Percentiles rank a stretch among this genome's conserved stretches.
phyloP scores from a whole-genome alignment of 805 yeast species.

The Phaffomyces antillensis region DNA sequence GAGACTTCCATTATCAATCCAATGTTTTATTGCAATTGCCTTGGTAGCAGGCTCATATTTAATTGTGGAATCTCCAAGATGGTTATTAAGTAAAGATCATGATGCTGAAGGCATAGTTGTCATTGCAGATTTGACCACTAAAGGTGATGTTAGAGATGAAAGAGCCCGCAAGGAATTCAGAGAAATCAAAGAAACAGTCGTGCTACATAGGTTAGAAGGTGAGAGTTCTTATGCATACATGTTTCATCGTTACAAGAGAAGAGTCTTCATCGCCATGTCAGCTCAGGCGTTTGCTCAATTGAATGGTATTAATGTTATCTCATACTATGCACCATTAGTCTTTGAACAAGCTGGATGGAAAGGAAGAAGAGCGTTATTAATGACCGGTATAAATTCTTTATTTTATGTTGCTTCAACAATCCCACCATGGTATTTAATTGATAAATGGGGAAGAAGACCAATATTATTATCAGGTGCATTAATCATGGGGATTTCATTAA shows the following conservation, averaged over 20 bases:
- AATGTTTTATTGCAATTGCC: slow-evolving; percentile 64
- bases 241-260: slow-evolving; percentile 65
- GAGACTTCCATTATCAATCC: slow-evolving; percentile 74
- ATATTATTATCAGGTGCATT: slow-evolving; percentile 72
- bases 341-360: slow-evolving; percentile 95
- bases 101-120: slow-evolving; percentile 80
- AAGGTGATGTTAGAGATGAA: slow-evolving; percentile 66
- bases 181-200: slow-evolving; percentile 73
- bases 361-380: slow-evolving; percentile 78
- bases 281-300: slow-evolving; percentile 90
- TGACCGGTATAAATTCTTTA: slow-evolving; percentile 77
- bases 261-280: slow-evolving; percentile 83
- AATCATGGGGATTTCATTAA: slow-evolving; percentile 68
- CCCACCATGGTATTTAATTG: slow-evolving; percentile 89
- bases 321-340: slow-evolving; percentile 89
- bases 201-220: slow-evolving; percentile 74
- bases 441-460: slow-evolving; percentile 88
- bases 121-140: slow-evolving; percentile 74
- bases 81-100: slow-evolving; percentile 78
- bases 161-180: slow-evolving; percentile 67
- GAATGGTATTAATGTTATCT: slow-evolving; percentile 87
- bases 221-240: slow-evolving; percentile 67
- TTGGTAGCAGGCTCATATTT: slow-evolving; percentile 68
- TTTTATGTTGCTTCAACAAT: slow-evolving; percentile 60
- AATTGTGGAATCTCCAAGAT: slow-evolving; percentile 84